phyloP scores from a whole-genome alignment of 495 filamentous ascomycete genomes.

The Aspergillus indologenus region DNA sequence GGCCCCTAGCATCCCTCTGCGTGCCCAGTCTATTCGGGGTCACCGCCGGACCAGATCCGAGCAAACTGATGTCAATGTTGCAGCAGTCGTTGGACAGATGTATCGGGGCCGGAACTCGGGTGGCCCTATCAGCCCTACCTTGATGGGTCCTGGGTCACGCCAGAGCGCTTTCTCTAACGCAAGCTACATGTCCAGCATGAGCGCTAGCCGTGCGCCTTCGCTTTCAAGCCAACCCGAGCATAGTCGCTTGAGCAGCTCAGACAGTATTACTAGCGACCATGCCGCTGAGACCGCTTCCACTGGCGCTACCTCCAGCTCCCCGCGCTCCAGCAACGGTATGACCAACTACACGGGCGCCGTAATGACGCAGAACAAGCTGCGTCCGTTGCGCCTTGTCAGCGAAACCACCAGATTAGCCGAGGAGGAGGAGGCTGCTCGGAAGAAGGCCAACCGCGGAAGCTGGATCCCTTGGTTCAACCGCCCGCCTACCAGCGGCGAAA shows the following conservation, averaged over 20 bases:
- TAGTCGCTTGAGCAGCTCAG: constrained; percentile 50
- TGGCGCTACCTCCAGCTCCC: constrained; percentile 52
- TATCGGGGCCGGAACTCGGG: constrained; percentile 66
- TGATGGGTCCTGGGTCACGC: constrained; percentile 43
- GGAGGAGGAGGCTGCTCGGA: constrained; percentile 50
- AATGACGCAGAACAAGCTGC: constrained; percentile 72
- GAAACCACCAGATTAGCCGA: constrained; percentile 40
- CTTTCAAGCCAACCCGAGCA: constrained; percentile 45
- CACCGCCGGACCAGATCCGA: constrained; percentile 69
- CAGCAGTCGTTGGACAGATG: constrained; percentile 78
- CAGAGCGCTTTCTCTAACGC: constrained; percentile 46
- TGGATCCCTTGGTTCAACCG: constrained; percentile 62
- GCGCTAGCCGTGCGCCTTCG: constrained; percentile 47
- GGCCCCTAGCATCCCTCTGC: constrained; percentile 80
- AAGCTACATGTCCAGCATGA: constrained; percentile 43
- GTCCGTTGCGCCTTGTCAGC: constrained; percentile 78
- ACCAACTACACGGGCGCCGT: constrained; percentile 55
- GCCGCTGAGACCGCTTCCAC: constrained; percentile 49
- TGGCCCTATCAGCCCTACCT: constrained; percentile 51
- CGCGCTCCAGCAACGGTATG: constrained; percentile 53
- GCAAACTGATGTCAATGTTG: constrained; percentile 57
- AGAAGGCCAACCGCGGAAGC: constrained; percentile 58
- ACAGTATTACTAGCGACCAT: constrained; percentile 59
- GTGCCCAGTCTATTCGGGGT: constrained; percentile 59
- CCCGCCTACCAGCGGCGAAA: constrained; percentile 20